Evolutionary conservation across 2,329 filamentous ascomycete species (phyloP).

Genomic region (Pestalotiopsis sp.): DNA sequence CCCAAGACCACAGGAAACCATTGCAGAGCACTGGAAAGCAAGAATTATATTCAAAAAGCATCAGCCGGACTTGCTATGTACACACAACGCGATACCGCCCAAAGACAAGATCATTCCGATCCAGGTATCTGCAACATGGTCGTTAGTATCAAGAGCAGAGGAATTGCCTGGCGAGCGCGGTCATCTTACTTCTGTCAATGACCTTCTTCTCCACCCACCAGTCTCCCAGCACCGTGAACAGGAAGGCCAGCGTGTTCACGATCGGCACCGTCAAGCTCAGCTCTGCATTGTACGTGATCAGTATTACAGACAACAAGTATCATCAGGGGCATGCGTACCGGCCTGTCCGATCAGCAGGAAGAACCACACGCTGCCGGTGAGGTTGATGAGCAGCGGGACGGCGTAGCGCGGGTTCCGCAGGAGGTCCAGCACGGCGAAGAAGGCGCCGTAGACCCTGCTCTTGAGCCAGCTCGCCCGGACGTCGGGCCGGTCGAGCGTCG

Average conservation of each 20-base stretch:
- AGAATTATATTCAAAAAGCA: neutral
- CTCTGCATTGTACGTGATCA: slow-evolving; percentile 51
- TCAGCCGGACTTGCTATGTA: slow-evolving; percentile 59
- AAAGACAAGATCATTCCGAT: slow-evolving; percentile 79
- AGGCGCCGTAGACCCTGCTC: slow-evolving; percentile 60
- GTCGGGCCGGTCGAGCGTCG: slow-evolving; percentile 50
- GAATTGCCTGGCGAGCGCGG: neutral
- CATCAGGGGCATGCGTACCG: slow-evolving; percentile 48
- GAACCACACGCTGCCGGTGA: slow-evolving; percentile 96
- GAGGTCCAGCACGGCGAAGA: slow-evolving; percentile 77
- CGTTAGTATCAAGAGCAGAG: slow-evolving; percentile 1
- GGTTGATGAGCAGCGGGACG: slow-evolving; percentile 79
- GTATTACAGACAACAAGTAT: neutral
- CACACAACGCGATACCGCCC: slow-evolving; percentile 79
- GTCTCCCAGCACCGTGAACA: slow-evolving; percentile 94
- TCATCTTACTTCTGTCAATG: slow-evolving; percentile 70
- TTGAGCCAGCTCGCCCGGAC: slow-evolving; percentile 61
- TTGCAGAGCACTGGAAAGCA: neutral
- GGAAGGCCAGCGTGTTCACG: slow-evolving; percentile 88
- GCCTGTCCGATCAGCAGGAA: slow-evolving; percentile 91
- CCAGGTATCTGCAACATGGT: slow-evolving; percentile 75
- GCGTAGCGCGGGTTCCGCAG: slow-evolving; percentile 81
- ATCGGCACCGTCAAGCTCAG: slow-evolving; percentile 92
- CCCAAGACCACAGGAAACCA: too few relatives aligned
- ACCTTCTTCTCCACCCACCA: slow-evolving; percentile 94